Evolutionary conservation across 129 eudicot species (phyloP).

Genomic region (Flaveria robusta): DNA sequence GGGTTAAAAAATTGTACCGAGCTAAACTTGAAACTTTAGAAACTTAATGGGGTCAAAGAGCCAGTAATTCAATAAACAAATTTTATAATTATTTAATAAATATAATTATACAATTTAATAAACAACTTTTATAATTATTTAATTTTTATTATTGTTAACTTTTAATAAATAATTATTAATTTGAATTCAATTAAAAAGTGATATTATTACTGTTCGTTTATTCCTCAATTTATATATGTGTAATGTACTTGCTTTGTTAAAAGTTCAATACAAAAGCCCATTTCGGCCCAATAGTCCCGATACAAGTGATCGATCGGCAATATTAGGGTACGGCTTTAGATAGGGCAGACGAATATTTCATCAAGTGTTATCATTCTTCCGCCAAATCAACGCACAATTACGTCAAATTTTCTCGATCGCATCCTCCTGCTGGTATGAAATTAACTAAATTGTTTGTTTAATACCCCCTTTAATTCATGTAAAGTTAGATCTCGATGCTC

Average conservation of each 20-base stretch:
- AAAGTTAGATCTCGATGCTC: conserved; percentile 21
- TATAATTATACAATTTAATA: too few species aligned
- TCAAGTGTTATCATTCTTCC: conserved; percentile 20
- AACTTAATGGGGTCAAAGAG: too few species aligned
- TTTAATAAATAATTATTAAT: too few species aligned
- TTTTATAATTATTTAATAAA: too few species aligned
- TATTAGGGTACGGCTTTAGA: conserved; percentile 34
- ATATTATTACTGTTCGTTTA: too few species aligned
- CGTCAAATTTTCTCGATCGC: conserved; percentile 15
- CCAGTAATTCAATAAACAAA: too few species aligned
- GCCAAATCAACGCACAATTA: conserved; percentile 30
- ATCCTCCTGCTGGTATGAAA: conserved; percentile 17
- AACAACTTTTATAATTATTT: too few species aligned
- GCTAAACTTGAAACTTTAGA: too few species aligned
- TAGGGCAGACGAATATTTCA: conserved; percentile 21
- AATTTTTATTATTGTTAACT: too few species aligned
- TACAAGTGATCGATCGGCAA: neutral
- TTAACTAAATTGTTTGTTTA: neutral
- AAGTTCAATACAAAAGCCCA: neutral
- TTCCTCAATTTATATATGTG: too few species aligned
- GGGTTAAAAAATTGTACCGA: too few species aligned
- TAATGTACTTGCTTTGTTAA: neutral
- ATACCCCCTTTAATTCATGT: neutral
- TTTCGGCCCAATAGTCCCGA: conserved; percentile 19
- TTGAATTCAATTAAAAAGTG: too few species aligned